Percentiles rank a stretch among this genome's conserved stretches.
Evolutionary conservation across 495 filamentous ascomycete species (phyloP).

Genomic region (Tuber aestivum): DNA sequence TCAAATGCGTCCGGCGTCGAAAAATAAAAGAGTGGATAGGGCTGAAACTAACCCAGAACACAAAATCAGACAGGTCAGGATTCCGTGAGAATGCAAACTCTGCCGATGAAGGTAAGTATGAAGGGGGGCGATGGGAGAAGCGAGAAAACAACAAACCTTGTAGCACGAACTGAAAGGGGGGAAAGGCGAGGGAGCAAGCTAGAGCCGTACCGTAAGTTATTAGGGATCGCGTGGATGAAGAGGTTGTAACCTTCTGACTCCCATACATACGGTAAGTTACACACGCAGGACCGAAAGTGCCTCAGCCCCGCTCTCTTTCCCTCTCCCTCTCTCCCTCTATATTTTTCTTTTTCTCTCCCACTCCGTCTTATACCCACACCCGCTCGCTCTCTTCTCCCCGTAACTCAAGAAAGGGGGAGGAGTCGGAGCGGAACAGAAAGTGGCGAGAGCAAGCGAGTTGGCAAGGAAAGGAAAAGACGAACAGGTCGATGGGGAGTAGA

Average conservation of each 20-base stretch:
- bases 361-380: not conserved
- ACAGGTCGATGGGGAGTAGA: not conserved
- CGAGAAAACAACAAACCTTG: not conserved
- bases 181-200: not conserved
- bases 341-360: not conserved
- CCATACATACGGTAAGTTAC: not conserved
- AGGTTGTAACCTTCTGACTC: not conserved
- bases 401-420: not conserved
- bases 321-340: not conserved
- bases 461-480: not conserved
- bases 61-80: conserved; percentile 8
- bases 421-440: not conserved
- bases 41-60: conserved; percentile 27
- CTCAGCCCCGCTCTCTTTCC: not conserved
- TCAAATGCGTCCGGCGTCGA: conserved; percentile 26
- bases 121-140: not conserved
- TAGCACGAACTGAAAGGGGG: not conserved
- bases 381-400: not conserved
- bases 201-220: not conserved
- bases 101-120: not conserved
- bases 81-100: not conserved
- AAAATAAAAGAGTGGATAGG: conserved; percentile 36
- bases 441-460: not conserved
- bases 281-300: not conserved
- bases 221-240: not conserved